Evolutionary conservation across 2,329 filamentous ascomycete genomes (phyloP).

Genomic region (Thielaviopsis euricoi): DNA sequence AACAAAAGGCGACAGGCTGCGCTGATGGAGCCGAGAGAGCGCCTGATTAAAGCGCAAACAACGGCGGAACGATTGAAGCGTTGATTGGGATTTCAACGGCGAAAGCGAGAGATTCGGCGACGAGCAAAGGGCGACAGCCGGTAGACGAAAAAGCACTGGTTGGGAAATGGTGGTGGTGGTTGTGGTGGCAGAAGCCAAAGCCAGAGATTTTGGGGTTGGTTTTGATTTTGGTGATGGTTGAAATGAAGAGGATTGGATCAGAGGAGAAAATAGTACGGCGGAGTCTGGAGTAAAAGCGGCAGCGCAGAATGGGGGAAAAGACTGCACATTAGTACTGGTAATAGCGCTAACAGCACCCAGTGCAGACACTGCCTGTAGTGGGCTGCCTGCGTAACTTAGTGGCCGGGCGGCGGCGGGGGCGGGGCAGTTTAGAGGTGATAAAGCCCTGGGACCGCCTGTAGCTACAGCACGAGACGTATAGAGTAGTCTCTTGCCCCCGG

Average conservation of each 20-base stretch:
- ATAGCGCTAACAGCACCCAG: background rate
- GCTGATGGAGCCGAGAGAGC: background rate
- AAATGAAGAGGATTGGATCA: too few species aligned
- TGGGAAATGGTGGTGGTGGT: conserved; percentile 1
- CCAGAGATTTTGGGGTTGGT: background rate
- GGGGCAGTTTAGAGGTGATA: background rate
- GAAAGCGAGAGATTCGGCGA: background rate
- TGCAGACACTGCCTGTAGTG: background rate
- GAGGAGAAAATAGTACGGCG: background rate
- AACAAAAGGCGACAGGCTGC: background rate
- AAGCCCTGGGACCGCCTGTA: background rate
- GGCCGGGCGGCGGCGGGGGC: too few species aligned
- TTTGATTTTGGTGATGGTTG: background rate
- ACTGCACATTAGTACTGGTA: background rate
- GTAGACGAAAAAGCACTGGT: background rate
- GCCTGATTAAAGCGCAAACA: conserved; percentile 1
- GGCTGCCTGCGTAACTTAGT: background rate
- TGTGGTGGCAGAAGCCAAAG: background rate
- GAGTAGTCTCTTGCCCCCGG: background rate
- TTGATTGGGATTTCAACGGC: background rate
- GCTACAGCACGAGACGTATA: background rate
- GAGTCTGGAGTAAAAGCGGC: background rate
- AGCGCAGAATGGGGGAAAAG: background rate
- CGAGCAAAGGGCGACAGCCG: background rate
- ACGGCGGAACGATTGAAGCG: background rate